phyloP scores from a whole-genome alignment of 768 basidiomycete species.

The Glaciozyma antarctica region DNA sequence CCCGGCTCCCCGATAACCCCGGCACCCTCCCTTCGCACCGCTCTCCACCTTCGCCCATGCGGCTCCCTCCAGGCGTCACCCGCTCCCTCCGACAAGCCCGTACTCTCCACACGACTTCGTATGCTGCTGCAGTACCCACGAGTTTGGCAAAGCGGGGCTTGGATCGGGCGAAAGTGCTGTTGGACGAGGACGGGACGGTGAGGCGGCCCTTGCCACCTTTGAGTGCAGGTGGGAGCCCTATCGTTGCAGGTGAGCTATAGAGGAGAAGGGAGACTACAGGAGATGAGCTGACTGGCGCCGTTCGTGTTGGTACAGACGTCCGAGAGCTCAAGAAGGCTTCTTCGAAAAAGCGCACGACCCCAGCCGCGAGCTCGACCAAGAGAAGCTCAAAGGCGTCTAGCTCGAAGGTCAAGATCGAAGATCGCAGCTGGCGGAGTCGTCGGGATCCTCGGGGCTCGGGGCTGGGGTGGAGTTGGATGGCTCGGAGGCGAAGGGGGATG shows the following conservation, averaged over 20 bases:
- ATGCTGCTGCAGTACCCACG: too few relatives aligned
- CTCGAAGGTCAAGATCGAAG: too few relatives aligned
- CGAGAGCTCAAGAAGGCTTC: neutral
- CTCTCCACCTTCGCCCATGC: too few relatives aligned
- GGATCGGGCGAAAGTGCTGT: neutral
- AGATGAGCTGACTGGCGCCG: neutral
- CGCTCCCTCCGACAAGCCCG: too few relatives aligned
- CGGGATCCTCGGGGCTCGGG: neutral
- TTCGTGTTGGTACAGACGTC: neutral
- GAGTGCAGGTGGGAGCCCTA: neutral
- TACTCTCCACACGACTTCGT: too few relatives aligned
- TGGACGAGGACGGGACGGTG: slow-evolving; percentile 20
- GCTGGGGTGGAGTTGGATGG: neutral
- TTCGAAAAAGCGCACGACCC: neutral
- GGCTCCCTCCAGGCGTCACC: too few relatives aligned
- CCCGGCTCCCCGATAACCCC: too few relatives aligned
- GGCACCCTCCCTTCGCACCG: too few relatives aligned
- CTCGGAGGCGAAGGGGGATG: neutral
- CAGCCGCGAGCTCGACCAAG: neutral
- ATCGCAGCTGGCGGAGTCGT: neutral
- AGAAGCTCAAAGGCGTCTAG: neutral
- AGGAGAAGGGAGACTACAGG: neutral
- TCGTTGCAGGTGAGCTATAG: neutral
- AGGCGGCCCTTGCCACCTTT: slow-evolving; percentile 12
- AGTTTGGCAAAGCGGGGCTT: too few relatives aligned